Evolutionary conservation across 257 asterid genomes (phyloP).

Genomic region (Handroanthus guayacan): DNA sequence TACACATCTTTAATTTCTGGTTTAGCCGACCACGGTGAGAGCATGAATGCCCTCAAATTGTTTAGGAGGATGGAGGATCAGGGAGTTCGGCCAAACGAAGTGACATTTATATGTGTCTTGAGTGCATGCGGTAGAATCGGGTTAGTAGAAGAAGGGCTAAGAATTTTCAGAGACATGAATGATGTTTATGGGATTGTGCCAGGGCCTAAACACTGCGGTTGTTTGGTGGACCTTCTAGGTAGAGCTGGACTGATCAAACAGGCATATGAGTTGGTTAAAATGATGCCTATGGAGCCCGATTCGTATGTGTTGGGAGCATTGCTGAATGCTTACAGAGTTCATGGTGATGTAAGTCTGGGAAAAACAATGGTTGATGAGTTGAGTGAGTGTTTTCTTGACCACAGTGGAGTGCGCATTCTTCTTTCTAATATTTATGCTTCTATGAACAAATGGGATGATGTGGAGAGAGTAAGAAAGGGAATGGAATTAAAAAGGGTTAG

Average conservation of each 20-base stretch:
- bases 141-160: slow-evolving; percentile 54
- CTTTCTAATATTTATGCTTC: slow-evolving; percentile 63
- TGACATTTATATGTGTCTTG: slow-evolving; percentile 53
- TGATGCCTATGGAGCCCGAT: slow-evolving; percentile 54
- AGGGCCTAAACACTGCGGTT: slow-evolving; percentile 52
- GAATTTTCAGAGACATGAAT: slow-evolving; percentile 50
- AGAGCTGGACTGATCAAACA: slow-evolving; percentile 54
- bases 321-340: slow-evolving; percentile 56
- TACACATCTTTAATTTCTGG: slow-evolving; percentile 61
- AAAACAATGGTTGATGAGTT: slow-evolving; percentile 40
- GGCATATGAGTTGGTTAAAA: slow-evolving; percentile 44
- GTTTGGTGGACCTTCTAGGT: slow-evolving; percentile 62
- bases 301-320: slow-evolving; percentile 53
- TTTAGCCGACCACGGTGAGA: slow-evolving; percentile 57
- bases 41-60: slow-evolving; percentile 43
- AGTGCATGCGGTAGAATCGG: slow-evolving; percentile 63
- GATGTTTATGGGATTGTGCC: slow-evolving; percentile 49
- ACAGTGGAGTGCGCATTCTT: slow-evolving; percentile 51
- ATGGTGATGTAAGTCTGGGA: slow-evolving; percentile 43
- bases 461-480: slow-evolving; percentile 51
- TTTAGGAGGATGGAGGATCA: slow-evolving; percentile 56
- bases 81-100: slow-evolving; percentile 54
- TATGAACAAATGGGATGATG: slow-evolving; percentile 56
- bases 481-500: slow-evolving; percentile 54
- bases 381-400: slow-evolving; percentile 39